Base-by-base conservation (phyloP, 352 stramenopile genomes). In the Phytophthora multivora region DNA sequence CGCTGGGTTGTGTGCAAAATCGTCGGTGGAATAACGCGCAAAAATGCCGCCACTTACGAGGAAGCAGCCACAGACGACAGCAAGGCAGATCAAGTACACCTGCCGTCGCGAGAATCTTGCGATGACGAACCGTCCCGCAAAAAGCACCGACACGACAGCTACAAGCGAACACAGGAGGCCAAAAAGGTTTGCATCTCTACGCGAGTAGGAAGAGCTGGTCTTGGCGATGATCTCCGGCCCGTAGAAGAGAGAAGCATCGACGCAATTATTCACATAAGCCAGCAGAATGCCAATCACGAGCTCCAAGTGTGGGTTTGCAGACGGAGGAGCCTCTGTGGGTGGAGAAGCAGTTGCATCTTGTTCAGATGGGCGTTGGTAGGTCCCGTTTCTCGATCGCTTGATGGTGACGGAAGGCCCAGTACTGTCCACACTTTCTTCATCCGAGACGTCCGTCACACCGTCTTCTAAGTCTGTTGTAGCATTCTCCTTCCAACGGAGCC, bases 171-270 rank as follows among this genome's bases (percentile, higher is more conserved):
- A 93, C 5, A 80, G 43, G n/a, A 95, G 63, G 0, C 84, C 86
- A 49, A 95, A 91, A 12, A 91, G 46, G 64, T 95, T 95, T 13
- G 86, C 83, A 33, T 93, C 82, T 26, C 63, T 60, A 18, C 73
- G 73, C 18, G 83, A 83, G 55, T 75, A 95, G 39, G 77, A 68
- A 13, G 45, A 50, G 10, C 88, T 77, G 8, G 83, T 82, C 54
- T 87, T 89, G 48, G 85, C 79, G 45, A 95, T 84, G 61, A 95
- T 94, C 67, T 87, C 71, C 0, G 87, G 87, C 1, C 87, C 87
- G 63, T 95, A 95, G 55, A 95, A 95, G n/a, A 95, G 80, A 59
- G 84, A 92, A 11, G 83, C 81, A 58, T 94, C 85, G 19, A 96
- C 83, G 50, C 83, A 96, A 64, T 96, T 96, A 69, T 96, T 94